A percentile compares a stretch with the other conserved stretches of the same genome.
phyloP scores from a whole-genome alignment of 2,329 filamentous ascomycete genomes.

The Lachnum nothofagi region DNA sequence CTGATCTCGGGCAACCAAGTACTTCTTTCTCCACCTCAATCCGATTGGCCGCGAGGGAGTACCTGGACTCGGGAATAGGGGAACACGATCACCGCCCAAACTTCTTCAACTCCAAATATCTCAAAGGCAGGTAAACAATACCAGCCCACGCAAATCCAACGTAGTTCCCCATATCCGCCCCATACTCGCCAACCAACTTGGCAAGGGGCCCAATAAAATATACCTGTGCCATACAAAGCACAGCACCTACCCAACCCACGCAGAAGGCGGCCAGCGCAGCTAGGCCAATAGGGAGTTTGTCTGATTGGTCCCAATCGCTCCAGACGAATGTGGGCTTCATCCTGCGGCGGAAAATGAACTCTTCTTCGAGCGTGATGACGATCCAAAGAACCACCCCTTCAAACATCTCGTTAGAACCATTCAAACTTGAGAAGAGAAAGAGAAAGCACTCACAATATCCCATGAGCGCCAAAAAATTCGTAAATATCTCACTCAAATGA shows the following conservation, averaged over 20 bases:
- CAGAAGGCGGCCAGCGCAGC: constrained; percentile 58
- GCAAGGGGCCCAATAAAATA: constrained; percentile 62
- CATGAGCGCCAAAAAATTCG: constrained; percentile 65
- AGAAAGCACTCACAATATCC: constrained; percentile 50
- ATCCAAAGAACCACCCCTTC: constrained; percentile 56
- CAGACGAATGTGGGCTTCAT: constrained; percentile 48
- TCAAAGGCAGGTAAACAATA: constrained; percentile 46
- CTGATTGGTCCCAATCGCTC: constrained; percentile 54
- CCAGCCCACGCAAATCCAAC: constrained; percentile 56
- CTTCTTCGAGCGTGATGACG: constrained; percentile 56
- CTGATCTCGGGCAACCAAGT: too few relatives aligned
- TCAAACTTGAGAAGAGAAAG: neutral
- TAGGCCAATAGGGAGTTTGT: constrained; percentile 56
- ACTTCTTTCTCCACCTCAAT: too few relatives aligned
- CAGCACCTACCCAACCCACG: constrained; percentile 59
- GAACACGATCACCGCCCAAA: constrained; percentile 22
- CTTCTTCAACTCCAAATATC: constrained; percentile 31
- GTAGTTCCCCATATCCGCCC: constrained; percentile 31
- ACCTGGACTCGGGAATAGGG: too few relatives aligned
- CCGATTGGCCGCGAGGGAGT: too few relatives aligned
- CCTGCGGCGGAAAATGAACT: constrained; percentile 53
- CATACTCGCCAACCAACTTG: constrained; percentile 45
- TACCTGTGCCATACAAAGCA: constrained; percentile 64
- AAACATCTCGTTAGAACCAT: neutral
- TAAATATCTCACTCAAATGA: constrained; percentile 59